Percentiles rank a stretch among this genome's conserved stretches.
phyloP scores from a whole-genome alignment of 306 rosid species.

The Acacia confusa region DNA sequence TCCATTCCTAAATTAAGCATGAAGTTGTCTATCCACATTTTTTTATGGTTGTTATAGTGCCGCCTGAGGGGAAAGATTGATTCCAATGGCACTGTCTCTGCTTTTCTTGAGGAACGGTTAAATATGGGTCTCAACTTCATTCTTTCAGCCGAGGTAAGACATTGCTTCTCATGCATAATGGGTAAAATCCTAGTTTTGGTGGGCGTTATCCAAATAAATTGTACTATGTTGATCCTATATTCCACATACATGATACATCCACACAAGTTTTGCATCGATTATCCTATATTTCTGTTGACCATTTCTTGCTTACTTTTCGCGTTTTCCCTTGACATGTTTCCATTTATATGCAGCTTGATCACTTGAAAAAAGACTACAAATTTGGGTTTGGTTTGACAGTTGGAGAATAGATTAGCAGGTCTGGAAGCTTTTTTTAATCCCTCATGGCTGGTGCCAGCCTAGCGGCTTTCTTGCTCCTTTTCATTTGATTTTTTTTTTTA shows the following conservation, averaged over 20 bases:
- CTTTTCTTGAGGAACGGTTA: conserved; percentile 67
- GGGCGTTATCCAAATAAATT: neutral
- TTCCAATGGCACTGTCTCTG: conserved; percentile 56
- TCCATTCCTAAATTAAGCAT: neutral
- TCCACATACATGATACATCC: neutral
- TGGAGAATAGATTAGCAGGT: conserved; percentile 68
- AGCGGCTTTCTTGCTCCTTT: conserved; percentile 36
- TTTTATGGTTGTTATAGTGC: conserved; percentile 38
- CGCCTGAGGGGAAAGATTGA: conserved; percentile 48
- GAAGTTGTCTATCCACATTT: neutral
- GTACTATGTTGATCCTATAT: neutral
- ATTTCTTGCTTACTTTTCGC: neutral
- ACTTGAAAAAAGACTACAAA: conserved; percentile 93
- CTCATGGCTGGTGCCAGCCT: conserved; percentile 32
- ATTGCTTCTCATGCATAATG: neutral
- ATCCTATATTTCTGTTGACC: neutral
- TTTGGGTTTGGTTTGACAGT: conserved; percentile 97
- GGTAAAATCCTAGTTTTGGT: conserved; percentile 9
- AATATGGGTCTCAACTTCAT: conserved; percentile 74
- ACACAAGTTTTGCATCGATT: neutral
- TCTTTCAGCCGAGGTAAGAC: conserved; percentile 70
- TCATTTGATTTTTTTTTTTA: conserved; percentile 28
- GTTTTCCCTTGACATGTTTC: conserved; percentile 24
- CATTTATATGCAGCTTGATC: conserved; percentile 73
- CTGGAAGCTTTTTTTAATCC: conserved; percentile 12